These are phyloP conservation scores for Xanthoconium stramineum DNA, from an alignment of 768 basidiomycete genomes.

Conservation along the genomic window DNA sequence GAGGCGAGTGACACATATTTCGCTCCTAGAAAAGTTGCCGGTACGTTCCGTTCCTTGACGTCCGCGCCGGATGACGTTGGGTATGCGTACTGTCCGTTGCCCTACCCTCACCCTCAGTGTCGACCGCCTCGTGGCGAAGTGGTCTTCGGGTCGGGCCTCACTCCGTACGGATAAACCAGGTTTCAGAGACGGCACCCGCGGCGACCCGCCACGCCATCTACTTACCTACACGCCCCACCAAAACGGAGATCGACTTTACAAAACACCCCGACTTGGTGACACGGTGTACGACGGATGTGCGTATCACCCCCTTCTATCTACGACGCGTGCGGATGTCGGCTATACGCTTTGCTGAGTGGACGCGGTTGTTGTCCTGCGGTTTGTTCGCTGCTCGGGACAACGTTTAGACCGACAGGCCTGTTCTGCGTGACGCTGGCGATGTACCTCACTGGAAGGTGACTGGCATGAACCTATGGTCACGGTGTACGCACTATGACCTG, in stretches of 20 bases:
- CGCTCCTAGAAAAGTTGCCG: slow-evolving; percentile 74
- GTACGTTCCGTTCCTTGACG: slow-evolving; percentile 76
- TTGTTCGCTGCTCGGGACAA: no score
- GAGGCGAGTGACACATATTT: slow-evolving; percentile 52
- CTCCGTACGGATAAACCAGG: slow-evolving; percentile 82
- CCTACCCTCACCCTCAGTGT: neutral
- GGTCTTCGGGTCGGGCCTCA: slow-evolving; percentile 75
- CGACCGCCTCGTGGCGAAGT: slow-evolving; percentile 68
- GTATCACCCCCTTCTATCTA: no score
- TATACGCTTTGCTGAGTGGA: no score
- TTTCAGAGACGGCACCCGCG: slow-evolving; percentile 72
- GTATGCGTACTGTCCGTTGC: slow-evolving; percentile 43
- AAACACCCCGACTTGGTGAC: slow-evolving; percentile 65
- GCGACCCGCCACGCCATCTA: slow-evolving; percentile 15
- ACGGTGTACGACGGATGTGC: slow-evolving; percentile 54
- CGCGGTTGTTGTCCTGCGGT: no score
- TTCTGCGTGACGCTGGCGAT: no score
- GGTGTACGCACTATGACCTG: no score
- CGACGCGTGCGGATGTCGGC: no score
- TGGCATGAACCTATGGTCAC: no score
- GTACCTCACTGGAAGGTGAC: no score
- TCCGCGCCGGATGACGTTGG: slow-evolving; percentile 74
- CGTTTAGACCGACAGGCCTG: no score
- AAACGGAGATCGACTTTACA: slow-evolving; percentile 68
- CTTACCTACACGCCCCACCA: neutral